phyloP scores from a whole-genome alignment of 768 basidiomycete species.

The Strobilomyces confusus region DNA sequence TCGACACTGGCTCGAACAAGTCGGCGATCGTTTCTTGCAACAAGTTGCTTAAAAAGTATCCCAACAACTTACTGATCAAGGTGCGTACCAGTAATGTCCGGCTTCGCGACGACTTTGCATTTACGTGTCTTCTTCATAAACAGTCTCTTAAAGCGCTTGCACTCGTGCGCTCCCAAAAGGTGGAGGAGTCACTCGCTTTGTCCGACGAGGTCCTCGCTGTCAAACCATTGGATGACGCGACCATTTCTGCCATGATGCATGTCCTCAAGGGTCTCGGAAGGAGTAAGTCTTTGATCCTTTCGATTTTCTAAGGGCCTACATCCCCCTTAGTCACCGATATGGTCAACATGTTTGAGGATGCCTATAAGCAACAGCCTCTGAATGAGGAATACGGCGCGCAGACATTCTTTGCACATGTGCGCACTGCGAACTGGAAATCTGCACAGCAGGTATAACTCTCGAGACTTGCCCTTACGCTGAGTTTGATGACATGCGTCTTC shows the following conservation, averaged over 20 bases:
- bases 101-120: background rate
- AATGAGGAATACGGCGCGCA: constrained; percentile 84
- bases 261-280: constrained; percentile 76
- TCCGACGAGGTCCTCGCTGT: constrained; percentile 76
- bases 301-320: background rate
- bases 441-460: constrained; percentile 65
- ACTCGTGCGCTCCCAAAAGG: constrained; percentile 77
- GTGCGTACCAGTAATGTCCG: constrained; percentile 30
- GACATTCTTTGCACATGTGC: constrained; percentile 81
- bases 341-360: constrained; percentile 82
- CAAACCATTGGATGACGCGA: constrained; percentile 70
- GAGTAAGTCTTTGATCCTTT: constrained; percentile 33
- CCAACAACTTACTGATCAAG: constrained; percentile 68
- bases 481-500: background rate
- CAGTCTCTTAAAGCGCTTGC: constrained; percentile 85
- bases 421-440: constrained; percentile 79
- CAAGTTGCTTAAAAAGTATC: constrained; percentile 84
- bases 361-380: constrained; percentile 72
- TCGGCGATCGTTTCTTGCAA: constrained; percentile 82
- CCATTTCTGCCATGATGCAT: constrained; percentile 79
- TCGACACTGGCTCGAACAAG: constrained; percentile 85
- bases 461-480: background rate
- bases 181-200: constrained; percentile 73
- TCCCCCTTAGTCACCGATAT: constrained; percentile 60
- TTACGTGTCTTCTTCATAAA: constrained; percentile 13